Conservation (phyloP, 1,284 basidiomycete genomes). For the Athelia sp. region DNA sequence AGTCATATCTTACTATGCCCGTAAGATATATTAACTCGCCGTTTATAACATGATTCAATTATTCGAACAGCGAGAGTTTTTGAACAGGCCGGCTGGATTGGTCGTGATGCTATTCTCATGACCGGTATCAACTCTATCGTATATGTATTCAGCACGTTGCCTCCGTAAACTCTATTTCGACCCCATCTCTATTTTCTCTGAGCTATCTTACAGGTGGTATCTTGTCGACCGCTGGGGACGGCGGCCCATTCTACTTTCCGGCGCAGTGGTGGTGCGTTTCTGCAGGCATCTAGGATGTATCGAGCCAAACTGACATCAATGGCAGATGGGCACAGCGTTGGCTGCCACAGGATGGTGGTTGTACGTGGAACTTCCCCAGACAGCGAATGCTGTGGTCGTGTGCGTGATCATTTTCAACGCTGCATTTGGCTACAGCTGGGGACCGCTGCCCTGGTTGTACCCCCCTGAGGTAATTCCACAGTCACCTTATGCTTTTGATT, state of each 20-base stretch:
- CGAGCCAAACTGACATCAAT: conserved; percentile 4
- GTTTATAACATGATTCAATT: conserved; percentile 5
- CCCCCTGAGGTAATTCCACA: conserved; percentile 63
- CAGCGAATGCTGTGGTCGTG: conserved; percentile 84
- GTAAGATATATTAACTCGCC: conserved; percentile 40
- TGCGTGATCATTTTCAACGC: conserved; percentile 95
- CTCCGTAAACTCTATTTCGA: conserved; percentile 54
- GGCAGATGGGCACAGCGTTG: conserved; percentile 74
- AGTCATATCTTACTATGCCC: conserved; percentile 96
- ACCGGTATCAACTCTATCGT: conserved; percentile 92
- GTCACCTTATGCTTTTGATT: conserved; percentile 3
- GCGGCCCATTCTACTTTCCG: conserved; percentile 85
- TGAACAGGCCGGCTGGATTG: conserved; percentile 96
- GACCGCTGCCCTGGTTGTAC: conserved; percentile 85
- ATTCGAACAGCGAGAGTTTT: conserved; percentile 66
- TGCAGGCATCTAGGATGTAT: too few relatives aligned
- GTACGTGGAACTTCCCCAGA: conserved; percentile 83
- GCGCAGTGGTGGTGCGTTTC: conserved; percentile 73
- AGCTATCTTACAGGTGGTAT: conserved; percentile 69
- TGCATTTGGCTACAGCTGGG: conserved; percentile 86
- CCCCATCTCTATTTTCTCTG: conserved; percentile 3
- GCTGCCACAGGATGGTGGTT: conserved; percentile 89
- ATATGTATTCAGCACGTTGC: conserved; percentile 80
- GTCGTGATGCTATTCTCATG: conserved; percentile 96
- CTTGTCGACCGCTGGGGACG: conserved; percentile 92